Percentiles rank a stretch among this genome's conserved stretches.
These are phyloP conservation scores for Physaria fendleri DNA, from an alignment of 345 rosid species.

Conservation along the genomic window DNA sequence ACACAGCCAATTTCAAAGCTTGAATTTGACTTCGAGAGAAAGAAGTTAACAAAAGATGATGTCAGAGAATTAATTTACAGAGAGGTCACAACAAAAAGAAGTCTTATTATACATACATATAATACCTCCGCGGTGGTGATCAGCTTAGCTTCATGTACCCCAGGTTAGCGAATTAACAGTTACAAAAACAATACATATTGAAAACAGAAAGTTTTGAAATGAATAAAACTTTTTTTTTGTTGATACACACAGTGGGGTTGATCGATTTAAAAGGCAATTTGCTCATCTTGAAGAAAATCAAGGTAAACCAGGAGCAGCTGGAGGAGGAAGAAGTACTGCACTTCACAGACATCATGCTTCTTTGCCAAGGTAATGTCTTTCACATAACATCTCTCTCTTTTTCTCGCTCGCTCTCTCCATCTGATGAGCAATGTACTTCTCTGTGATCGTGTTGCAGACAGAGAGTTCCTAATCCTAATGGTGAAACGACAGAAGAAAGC, in stretches of 20 bases:
- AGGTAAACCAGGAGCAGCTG: constrained; percentile 60
- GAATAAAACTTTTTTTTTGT: neutral
- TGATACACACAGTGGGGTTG: constrained; percentile 70
- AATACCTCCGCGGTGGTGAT: constrained; percentile 46
- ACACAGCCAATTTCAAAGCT: constrained; percentile 89
- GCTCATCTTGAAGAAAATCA: constrained; percentile 93
- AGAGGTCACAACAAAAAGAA: constrained; percentile 48
- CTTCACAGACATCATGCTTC: constrained; percentile 94
- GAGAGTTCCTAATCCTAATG: constrained; percentile 63
- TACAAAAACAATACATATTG: neutral
- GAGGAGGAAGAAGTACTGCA: constrained; percentile 40
- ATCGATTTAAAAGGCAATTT: constrained; percentile 93
- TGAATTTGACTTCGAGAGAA: constrained; percentile 98
- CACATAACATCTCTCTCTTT: neutral
- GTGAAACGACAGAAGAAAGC: constrained; percentile 33
- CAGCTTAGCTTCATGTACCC: constrained; percentile 98
- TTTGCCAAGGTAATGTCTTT: constrained; percentile 65
- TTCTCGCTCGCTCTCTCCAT: neutral
- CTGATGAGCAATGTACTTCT: constrained; percentile 8
- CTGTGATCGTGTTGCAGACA: constrained; percentile 41
- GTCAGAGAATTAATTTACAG: constrained; percentile 94
- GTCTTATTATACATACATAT: neutral
- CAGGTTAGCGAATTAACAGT: constrained; percentile 43
- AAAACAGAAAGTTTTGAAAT: neutral
- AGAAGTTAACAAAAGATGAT: constrained; percentile 85